phyloP scores from a whole-genome alignment of 768 basidiomycete species.

The Boletus rex-veris region DNA sequence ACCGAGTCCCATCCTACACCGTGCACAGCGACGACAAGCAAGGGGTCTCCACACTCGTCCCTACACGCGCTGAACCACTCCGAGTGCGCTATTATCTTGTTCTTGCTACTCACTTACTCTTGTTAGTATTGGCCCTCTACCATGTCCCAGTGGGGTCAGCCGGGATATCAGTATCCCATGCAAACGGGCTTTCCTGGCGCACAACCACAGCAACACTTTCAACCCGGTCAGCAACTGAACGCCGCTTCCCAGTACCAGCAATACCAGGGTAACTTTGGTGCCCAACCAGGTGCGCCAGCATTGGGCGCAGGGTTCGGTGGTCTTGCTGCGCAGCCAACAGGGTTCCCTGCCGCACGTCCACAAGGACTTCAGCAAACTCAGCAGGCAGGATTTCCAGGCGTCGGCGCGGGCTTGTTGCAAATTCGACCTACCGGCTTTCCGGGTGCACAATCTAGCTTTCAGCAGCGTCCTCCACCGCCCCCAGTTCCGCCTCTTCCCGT shows the following conservation, averaged over 20 bases:
- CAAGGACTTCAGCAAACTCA: slow-evolving; percentile 44
- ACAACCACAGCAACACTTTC: slow-evolving; percentile 47
- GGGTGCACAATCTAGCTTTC: slow-evolving; percentile 17
- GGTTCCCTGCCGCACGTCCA: slow-evolving; percentile 37
- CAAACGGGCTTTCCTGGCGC: slow-evolving; percentile 60
- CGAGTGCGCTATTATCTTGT: neutral
- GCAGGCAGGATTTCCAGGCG: slow-evolving; percentile 42
- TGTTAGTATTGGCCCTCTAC: slow-evolving; percentile 13
- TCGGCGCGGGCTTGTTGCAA: slow-evolving; percentile 38
- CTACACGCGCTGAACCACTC: neutral
- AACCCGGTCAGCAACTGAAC: slow-evolving; percentile 33
- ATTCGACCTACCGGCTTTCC: slow-evolving; percentile 52
- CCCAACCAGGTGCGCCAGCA: slow-evolving; percentile 24
- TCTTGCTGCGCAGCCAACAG: slow-evolving; percentile 63
- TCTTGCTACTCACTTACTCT: neutral
- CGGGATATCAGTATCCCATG: slow-evolving; percentile 68
- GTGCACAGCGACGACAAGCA: neutral
- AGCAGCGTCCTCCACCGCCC: slow-evolving; percentile 44
- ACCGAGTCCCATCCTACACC: neutral
- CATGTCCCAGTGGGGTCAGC: slow-evolving; percentile 81
- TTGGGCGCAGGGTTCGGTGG: slow-evolving; percentile 35
- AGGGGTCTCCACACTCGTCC: neutral
- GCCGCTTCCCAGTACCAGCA: slow-evolving; percentile 40
- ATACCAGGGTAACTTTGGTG: slow-evolving; percentile 34
- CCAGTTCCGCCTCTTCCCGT: slow-evolving; percentile 63